A percentile compares a stretch with the other conserved stretches of the same genome.
phyloP scores from a whole-genome alignment of 2,329 filamentous ascomycete species.

The Paecilomyces formosus region DNA sequence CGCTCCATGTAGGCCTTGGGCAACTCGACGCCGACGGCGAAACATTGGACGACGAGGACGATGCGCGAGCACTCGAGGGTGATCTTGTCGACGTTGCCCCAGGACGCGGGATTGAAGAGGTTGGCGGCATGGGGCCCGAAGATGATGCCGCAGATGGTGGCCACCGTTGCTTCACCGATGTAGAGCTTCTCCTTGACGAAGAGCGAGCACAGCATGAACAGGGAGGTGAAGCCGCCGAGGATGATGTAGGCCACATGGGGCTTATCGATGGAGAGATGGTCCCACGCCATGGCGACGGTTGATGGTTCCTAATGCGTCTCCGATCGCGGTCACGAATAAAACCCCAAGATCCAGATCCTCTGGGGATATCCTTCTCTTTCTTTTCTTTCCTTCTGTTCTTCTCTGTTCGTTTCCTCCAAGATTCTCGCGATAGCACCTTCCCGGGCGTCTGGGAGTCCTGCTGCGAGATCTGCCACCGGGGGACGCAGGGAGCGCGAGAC shows the following conservation, averaged over 20 bases:
- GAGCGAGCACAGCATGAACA: slow-evolving; percentile 98
- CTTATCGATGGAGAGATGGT: slow-evolving; percentile 64
- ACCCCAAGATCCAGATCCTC: too few species aligned
- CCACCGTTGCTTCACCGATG: slow-evolving; percentile 95
- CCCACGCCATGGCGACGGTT: slow-evolving; percentile 39
- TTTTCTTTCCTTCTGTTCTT: too few species aligned
- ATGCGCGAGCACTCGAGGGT: slow-evolving; percentile 65
- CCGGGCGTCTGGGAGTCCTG: background rate
- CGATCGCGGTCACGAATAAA: too few species aligned
- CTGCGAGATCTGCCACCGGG: background rate
- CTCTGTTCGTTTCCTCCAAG: background rate
- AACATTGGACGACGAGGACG: slow-evolving; percentile 66
- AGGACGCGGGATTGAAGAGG: slow-evolving; percentile 52
- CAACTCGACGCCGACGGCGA: slow-evolving; percentile 64
- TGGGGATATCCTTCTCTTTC: too few species aligned
- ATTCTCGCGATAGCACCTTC: background rate
- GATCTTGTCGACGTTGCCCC: slow-evolving; percentile 62
- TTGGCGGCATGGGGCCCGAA: slow-evolving; percentile 62
- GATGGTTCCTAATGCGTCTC: too few species aligned
- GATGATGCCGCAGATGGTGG: slow-evolving; percentile 63
- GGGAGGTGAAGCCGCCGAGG: slow-evolving; percentile 88
- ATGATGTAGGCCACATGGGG: slow-evolving; percentile 98
- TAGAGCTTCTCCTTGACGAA: slow-evolving; percentile 98
- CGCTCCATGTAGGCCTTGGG: slow-evolving; percentile 83
- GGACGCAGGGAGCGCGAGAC: background rate